These are phyloP conservation scores for Rhynchosporium secalis DNA, from an alignment of 2,329 filamentous ascomycete genomes.

Conservation along the genomic window DNA sequence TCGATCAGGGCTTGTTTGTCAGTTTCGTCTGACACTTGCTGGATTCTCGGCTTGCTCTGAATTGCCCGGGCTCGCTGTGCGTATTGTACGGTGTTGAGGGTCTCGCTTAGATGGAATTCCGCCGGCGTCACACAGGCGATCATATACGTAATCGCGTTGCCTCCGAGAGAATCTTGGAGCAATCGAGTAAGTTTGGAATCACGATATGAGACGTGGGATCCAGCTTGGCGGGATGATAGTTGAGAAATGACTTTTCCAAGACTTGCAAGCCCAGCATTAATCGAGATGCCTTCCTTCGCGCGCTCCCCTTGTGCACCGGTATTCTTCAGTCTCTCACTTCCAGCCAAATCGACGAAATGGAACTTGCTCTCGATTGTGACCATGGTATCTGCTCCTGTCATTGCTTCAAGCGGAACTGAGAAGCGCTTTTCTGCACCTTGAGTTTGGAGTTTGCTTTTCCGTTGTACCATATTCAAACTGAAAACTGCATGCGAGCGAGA, in stretches of 20 bases:
- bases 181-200: constrained; percentile 96
- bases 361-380: constrained; percentile 96
- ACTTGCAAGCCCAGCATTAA: constrained; percentile 93
- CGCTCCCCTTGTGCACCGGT: constrained; percentile 93
- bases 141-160: constrained; percentile 99
- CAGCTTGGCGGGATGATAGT: constrained; percentile 82
- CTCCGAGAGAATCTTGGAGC: constrained; percentile 92
- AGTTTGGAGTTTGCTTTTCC: constrained; percentile 60
- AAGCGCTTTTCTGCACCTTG: constrained; percentile 75
- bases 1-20: constrained; percentile 96
- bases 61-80: constrained; percentile 94
- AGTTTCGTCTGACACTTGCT: constrained; percentile 82
- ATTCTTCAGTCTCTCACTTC: constrained; percentile 95
- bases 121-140: constrained; percentile 97
- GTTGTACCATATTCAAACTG: constrained; percentile 88
- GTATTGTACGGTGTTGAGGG: constrained; percentile 95
- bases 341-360: constrained; percentile 96
- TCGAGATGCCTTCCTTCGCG: constrained; percentile 94
- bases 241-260: constrained; percentile 98
- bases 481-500: constrained; percentile 98
- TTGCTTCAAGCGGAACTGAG: constrained; percentile 80
- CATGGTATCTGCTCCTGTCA: constrained; percentile 67
- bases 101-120: constrained; percentile 96
- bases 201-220: constrained; percentile 93
- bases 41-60: constrained; percentile 95